Percentiles rank a stretch among this genome's conserved stretches.
Evolutionary conservation across 139 green algal genomes (phyloP).

Genomic region (Coelastrella sp.): DNA sequence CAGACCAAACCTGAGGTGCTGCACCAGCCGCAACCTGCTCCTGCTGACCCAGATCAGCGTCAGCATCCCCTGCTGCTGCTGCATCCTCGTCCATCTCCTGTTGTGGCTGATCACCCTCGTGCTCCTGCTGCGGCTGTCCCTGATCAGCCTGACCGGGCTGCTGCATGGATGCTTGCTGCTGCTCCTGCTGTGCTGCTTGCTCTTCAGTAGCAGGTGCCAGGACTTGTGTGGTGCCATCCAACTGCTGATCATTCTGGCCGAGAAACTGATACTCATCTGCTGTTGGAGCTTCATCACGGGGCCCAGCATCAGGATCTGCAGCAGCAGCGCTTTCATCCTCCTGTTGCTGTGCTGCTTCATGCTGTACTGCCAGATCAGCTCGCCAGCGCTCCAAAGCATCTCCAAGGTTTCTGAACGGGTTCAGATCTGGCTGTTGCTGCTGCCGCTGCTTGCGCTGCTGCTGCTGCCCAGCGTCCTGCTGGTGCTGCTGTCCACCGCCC

Average conservation of each 20-base stretch:
- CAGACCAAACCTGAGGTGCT: slow-evolving; percentile 38
- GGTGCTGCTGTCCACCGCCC: slow-evolving; percentile 39
- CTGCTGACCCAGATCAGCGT: slow-evolving; percentile 49
- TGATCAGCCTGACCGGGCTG: slow-evolving; percentile 34
- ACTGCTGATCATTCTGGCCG: slow-evolving; percentile 51
- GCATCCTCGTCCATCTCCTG: slow-evolving; percentile 20
- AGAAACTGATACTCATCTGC: slow-evolving; percentile 77
- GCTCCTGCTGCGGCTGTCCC: slow-evolving; percentile 45
- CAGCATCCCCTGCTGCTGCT: slow-evolving; percentile 38
- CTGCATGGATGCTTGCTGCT: slow-evolving; percentile 5
- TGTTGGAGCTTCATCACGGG: slow-evolving; percentile 31
- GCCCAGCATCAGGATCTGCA: slow-evolving; percentile 51
- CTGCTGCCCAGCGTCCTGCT: slow-evolving; percentile 46
- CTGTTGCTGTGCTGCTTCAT: slow-evolving; percentile 65
- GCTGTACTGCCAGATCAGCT: slow-evolving; percentile 72
- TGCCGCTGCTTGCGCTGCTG: slow-evolving; percentile 35
- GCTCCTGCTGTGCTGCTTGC: slow-evolving; percentile 71
- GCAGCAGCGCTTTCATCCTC: slow-evolving; percentile 51
- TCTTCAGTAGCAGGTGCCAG: slow-evolving; percentile 93
- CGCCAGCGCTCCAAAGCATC: slow-evolving; percentile 86
- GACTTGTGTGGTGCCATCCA: slow-evolving; percentile 62
- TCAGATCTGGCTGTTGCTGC: slow-evolving; percentile 66
- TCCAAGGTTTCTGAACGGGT: slow-evolving; percentile 81
- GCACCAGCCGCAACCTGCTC: slow-evolving; percentile 34
- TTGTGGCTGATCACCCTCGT: slow-evolving; percentile 13